Evolutionary conservation across 257 asterid genomes (phyloP), one percentile per base, ranked within the genome.

Genomic region (Solanum verrucosum): DNA sequence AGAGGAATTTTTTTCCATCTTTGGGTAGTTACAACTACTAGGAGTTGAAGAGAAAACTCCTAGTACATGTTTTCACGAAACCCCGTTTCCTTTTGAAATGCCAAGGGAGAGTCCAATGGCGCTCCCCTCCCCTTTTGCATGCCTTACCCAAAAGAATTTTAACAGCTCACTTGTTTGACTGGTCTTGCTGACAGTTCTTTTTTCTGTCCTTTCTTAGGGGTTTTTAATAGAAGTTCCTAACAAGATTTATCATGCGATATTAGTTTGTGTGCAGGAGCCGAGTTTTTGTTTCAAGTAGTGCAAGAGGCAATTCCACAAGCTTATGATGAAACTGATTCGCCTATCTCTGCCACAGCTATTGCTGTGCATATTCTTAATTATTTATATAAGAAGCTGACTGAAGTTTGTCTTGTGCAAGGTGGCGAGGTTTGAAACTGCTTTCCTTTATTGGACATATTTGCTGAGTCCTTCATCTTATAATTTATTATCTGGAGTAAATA

Each of bases 181-280:
- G 86, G 13, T 82, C 44, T 82, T 52, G 70, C 70, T 82, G 29
- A 82, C 70, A 31, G 44, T 29, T 49, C 86, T 85, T 52, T 84
- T 90, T 82, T 89, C 73, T 88, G 71, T 84, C 70, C 87, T 70
- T 84, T 70, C 25, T 37, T 18, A 37, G 16, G 27, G 35, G 27
- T 42, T n/a, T 68, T 49, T 29, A 82, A 49, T 82, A 18, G 73
- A 56, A 44, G 88, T 87, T 88, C 79, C 88, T 91, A 88, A 93
- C 78, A 46, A 77, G 83, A 78, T 91, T 88, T 90, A 25, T 87
- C 86, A 82, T 82, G 90, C 90, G 86, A 16, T 92, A 85, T 31
- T 91, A 96, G 99, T 89, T 91, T 96, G 79, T 95, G 96, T 93
- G 92, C 99, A 87, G 98, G 98, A 89, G 97, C 98, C 56, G 99